These are phyloP conservation scores for Quercus cerris DNA, from an alignment of 306 rosid species.

Conservation along the genomic window DNA sequence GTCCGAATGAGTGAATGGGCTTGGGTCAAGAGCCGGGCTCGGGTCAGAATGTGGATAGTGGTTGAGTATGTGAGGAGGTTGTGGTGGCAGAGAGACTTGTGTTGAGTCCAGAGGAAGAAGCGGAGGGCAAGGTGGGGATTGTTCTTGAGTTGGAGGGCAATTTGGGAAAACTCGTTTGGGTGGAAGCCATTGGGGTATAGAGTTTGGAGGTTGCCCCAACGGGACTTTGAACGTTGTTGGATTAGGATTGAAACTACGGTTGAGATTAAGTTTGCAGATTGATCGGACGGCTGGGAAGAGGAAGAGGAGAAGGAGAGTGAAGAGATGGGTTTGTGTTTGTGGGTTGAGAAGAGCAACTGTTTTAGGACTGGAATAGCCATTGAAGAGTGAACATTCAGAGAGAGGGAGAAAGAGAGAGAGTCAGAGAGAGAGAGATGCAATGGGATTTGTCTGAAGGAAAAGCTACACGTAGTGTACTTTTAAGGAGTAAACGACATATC, in stretches of 20 bases:
- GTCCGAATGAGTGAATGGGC: conserved; percentile 46
- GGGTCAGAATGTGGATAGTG: conserved; percentile 67
- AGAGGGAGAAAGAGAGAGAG: background rate
- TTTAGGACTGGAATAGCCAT: conserved; percentile 40
- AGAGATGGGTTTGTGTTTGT: conserved; percentile 7
- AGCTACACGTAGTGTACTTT: too few relatives aligned
- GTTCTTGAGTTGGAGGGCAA: conserved; percentile 47
- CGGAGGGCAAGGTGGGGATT: conserved; percentile 71
- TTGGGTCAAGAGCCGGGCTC: conserved; percentile 51
- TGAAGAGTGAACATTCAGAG: background rate
- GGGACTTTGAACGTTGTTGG: conserved; percentile 71
- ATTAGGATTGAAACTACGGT: conserved; percentile 53
- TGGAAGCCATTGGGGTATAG: conserved; percentile 52
- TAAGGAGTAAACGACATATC: too few relatives aligned
- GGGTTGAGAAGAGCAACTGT: conserved; percentile 12
- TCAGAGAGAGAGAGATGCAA: background rate
- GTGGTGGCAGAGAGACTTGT: conserved; percentile 59
- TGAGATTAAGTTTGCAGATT: conserved; percentile 15
- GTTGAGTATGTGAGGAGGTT: conserved; percentile 60
- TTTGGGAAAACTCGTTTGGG: conserved; percentile 55
- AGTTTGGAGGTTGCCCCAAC: conserved; percentile 60
- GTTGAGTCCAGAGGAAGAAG: conserved; percentile 64
- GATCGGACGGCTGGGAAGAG: conserved; percentile 13
- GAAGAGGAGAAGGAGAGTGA: conserved; percentile 8
- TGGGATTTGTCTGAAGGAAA: background rate